A percentile compares a stretch with the other conserved stretches of the same genome.
phyloP scores from a whole-genome alignment of 306 rosid genomes.

The Rosa lucieae region DNA sequence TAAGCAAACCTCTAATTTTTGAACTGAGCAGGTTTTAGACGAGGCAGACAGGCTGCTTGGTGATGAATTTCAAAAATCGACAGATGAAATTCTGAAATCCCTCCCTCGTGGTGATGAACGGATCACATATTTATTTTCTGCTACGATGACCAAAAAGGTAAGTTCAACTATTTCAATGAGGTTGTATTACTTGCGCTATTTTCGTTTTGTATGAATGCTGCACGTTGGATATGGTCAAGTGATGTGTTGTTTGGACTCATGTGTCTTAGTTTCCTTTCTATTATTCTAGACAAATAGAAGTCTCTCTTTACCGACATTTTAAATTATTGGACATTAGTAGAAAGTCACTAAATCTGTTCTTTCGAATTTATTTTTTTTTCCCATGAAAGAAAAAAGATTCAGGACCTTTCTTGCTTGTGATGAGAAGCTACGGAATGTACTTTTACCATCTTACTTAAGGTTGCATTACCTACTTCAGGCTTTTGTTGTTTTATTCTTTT shows the following conservation, averaged over 20 bases:
- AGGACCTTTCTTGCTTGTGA: too few species aligned
- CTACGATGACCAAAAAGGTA: slow-evolving; percentile 97
- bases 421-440: too few species aligned
- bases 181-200: too few species aligned
- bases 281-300: not conserved
- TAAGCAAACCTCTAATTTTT: not conserved
- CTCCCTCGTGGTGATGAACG: slow-evolving; percentile 60
- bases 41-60: slow-evolving; percentile 88
- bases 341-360: too few species aligned
- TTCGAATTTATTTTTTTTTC: too few species aligned
- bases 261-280: too few species aligned
- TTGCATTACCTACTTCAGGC: too few species aligned
- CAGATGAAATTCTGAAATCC: slow-evolving; percentile 63
- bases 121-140: slow-evolving; percentile 88
- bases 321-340: too few species aligned
- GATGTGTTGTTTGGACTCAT: not conserved
- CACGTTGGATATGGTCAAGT: not conserved
- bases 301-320: not conserved
- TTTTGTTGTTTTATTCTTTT: too few species aligned
- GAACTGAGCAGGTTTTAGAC: slow-evolving; percentile 70
- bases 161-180: not conserved
- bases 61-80: slow-evolving; percentile 79
- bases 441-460: too few species aligned
- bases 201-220: not conserved
- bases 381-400: too few species aligned